phyloP scores from a whole-genome alignment of 164 flowering plant species.

The Litsea cubeba region DNA sequence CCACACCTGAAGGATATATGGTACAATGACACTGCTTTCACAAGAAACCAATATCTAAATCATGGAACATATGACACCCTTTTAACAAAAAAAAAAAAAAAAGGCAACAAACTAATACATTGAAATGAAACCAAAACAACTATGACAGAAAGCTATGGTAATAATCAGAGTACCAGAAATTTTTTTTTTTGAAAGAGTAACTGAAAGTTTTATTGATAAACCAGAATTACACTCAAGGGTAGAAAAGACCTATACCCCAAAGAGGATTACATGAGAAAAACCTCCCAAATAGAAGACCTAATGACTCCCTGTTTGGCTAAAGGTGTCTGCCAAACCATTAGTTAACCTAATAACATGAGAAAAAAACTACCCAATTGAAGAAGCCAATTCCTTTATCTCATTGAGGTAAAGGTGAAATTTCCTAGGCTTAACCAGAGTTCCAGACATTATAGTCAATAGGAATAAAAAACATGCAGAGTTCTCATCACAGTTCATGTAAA shows the following conservation, averaged over 20 bases:
- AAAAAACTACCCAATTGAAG: neutral
- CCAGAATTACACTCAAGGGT: no score
- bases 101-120: neutral
- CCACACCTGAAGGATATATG: no score
- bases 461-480: neutral
- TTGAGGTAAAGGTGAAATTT: neutral
- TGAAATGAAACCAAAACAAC: neutral
- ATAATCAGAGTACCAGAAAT: neutral
- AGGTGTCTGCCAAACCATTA: no score
- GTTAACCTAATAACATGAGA: neutral
- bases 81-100: neutral
- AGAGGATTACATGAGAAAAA: no score
- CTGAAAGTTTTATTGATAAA: no score
- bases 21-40: no score
- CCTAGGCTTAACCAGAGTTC: neutral
- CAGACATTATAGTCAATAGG: neutral
- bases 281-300: no score
- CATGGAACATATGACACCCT: neutral
- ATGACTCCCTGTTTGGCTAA: no score
- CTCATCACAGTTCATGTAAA: neutral
- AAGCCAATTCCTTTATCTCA: neutral
- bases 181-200: no score
- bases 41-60: neutral
- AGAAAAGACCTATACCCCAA: no score
- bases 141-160: neutral